Evolutionary conservation across 371 early-diverging fungal genomes (phyloP).

Genomic region (Mucor piriformis): DNA sequence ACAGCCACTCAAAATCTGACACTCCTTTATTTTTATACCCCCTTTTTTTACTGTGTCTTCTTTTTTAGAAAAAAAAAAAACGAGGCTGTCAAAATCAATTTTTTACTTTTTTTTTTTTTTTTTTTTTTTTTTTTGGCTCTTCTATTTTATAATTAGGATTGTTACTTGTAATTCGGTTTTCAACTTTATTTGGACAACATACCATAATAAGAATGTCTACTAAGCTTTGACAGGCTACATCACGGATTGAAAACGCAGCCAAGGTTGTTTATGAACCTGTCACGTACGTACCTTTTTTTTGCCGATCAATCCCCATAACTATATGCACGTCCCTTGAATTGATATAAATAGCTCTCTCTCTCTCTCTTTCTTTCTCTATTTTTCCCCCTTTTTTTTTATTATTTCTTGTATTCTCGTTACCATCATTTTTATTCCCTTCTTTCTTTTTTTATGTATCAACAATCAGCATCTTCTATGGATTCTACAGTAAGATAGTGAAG

Average conservation of each 20-base stretch:
- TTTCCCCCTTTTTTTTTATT: slow-evolving; percentile 1
- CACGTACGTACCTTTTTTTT: slow-evolving; percentile 5
- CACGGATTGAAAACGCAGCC: background rate
- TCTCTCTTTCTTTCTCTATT: background rate
- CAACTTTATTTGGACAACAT: background rate
- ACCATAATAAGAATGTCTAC: background rate
- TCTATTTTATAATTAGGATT: too few relatives aligned
- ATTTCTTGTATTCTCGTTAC: background rate
- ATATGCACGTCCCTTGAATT: slow-evolving; percentile 22
- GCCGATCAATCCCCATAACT: slow-evolving; percentile 8
- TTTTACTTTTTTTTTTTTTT: too few relatives aligned
- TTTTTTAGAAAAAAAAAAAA: background rate
- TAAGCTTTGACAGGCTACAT: too few relatives aligned
- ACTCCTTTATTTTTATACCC: background rate
- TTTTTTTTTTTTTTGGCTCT: background rate
- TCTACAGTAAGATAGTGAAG: background rate
- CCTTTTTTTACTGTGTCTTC: background rate
- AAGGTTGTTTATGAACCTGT: background rate
- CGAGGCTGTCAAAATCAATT: background rate
- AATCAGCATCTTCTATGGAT: background rate
- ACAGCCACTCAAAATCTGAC: slow-evolving; percentile 1
- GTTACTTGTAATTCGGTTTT: background rate
- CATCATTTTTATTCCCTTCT: background rate
- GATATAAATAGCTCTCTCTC: slow-evolving; percentile 8
- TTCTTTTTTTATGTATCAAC: slow-evolving; percentile 1